A percentile compares a stretch with the other conserved stretches of the same genome.
Conservation (phyloP, 2,329 filamentous ascomycete genomes). For the Exophiala lecanii-corni region DNA sequence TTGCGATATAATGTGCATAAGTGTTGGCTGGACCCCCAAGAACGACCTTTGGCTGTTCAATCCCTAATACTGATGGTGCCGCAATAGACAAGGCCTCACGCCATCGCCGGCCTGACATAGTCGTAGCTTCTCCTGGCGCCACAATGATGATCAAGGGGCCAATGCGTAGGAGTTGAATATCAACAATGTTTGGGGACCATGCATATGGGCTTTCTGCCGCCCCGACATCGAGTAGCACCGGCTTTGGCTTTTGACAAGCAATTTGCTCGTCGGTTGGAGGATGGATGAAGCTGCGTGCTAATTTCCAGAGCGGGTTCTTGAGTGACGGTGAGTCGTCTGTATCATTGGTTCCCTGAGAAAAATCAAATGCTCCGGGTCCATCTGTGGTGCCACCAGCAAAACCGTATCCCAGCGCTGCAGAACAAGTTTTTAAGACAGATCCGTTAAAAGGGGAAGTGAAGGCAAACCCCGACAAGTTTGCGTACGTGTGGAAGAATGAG, state of each 20-base stretch:
- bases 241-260: slow-evolving; percentile 74
- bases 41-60: slow-evolving; percentile 64
- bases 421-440: slow-evolving; percentile 63
- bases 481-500: slow-evolving; percentile 78
- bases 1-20: slow-evolving; percentile 78
- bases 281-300: slow-evolving; percentile 69
- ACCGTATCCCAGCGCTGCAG: slow-evolving; percentile 82
- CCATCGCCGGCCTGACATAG: slow-evolving; percentile 89
- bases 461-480: slow-evolving; percentile 70
- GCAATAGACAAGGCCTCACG: slow-evolving; percentile 60
- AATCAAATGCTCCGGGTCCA: slow-evolving; percentile 86
- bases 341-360: slow-evolving; percentile 60
- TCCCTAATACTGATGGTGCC: slow-evolving; percentile 48
- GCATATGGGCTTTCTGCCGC: slow-evolving; percentile 71
- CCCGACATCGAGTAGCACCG: slow-evolving; percentile 82
- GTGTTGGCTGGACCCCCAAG: slow-evolving; percentile 85
- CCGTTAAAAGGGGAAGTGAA: slow-evolving; percentile 70
- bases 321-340: slow-evolving; percentile 66
- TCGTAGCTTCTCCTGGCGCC: slow-evolving; percentile 81
- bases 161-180: slow-evolving; percentile 78
- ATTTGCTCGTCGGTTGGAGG: slow-evolving; percentile 65
- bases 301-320: slow-evolving; percentile 72
- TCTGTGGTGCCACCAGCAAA: slow-evolving; percentile 93
- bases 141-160: slow-evolving; percentile 82
- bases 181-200: slow-evolving; percentile 89